These are phyloP conservation scores for Teunomyces cretensis DNA, from an alignment of 805 yeast species.

Conservation along the genomic window DNA sequence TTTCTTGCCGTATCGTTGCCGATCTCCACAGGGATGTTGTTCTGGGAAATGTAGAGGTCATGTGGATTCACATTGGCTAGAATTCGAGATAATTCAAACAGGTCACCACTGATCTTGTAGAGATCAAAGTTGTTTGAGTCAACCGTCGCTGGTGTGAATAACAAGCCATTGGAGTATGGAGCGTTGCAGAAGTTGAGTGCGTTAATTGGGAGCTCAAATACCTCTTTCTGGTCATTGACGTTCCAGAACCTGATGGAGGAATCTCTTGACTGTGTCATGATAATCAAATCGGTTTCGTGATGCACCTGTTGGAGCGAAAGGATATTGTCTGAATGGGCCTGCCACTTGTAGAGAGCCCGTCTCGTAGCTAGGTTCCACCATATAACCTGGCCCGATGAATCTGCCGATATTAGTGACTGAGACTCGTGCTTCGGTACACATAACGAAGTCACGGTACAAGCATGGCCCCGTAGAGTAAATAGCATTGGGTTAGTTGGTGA, in stretches of 20 bases:
- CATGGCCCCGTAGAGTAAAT: conserved; percentile 24
- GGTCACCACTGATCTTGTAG: conserved; percentile 35
- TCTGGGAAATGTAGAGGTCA: conserved; percentile 31
- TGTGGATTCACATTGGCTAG: conserved; percentile 16
- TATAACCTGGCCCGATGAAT: conserved; percentile 59
- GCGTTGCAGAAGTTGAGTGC: conserved; percentile 71
- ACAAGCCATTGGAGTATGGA: conserved; percentile 32
- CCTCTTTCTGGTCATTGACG: conserved; percentile 16
- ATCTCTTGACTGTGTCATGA: conserved; percentile 14
- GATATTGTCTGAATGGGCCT: conserved; percentile 55
- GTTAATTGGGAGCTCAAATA: conserved; percentile 64
- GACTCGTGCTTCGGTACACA: neutral
- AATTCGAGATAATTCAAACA: conserved; percentile 5
- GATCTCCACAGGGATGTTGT: conserved; percentile 15
- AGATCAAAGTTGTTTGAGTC: conserved; percentile 67
- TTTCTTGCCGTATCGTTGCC: conserved; percentile 23
- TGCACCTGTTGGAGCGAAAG: conserved; percentile 18
- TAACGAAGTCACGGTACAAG: conserved; percentile 14
- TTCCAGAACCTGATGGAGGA: conserved; percentile 11
- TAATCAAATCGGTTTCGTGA: conserved; percentile 33
- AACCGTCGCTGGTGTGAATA: conserved; percentile 62
- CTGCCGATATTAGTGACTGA: conserved; percentile 49
- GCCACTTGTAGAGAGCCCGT: conserved; percentile 58
- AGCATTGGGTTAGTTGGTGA: neutral
- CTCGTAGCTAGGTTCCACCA: conserved; percentile 64